Conservation (phyloP, 441 rosid genomes). For the Croton setiger region DNA sequence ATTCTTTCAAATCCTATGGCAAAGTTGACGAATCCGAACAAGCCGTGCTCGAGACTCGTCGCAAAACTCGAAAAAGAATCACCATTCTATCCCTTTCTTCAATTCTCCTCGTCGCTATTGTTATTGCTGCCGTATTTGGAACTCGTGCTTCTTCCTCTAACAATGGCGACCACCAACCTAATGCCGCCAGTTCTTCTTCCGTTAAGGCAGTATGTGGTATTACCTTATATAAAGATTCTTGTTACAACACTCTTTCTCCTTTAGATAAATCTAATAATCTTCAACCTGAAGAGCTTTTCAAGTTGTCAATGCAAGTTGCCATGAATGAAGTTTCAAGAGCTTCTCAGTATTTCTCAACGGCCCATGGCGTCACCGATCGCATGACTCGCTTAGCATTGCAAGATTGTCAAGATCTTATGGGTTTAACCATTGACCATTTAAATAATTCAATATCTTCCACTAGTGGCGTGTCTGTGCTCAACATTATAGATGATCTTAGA, state of each 20-base stretch:
- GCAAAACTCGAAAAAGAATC: neutral
- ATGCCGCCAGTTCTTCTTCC: neutral
- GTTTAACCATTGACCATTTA: neutral
- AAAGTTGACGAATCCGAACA: neutral
- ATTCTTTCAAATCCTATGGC: neutral
- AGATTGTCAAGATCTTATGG: neutral
- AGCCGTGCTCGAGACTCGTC: neutral
- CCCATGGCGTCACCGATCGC: neutral
- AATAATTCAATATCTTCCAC: neutral
- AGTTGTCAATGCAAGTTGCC: neutral
- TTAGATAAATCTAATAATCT: neutral
- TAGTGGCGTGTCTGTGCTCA: neutral
- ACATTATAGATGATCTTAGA: neutral
- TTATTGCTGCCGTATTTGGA: neutral
- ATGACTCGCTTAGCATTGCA: neutral
- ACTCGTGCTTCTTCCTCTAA: neutral
- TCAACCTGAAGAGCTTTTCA: slow-evolving; percentile 7
- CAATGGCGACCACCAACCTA: neutral
- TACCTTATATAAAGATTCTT: neutral
- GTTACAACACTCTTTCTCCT: neutral
- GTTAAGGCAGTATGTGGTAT: neutral
- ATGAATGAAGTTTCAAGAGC: neutral
- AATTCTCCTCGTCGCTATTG: neutral
- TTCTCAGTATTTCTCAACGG: neutral
- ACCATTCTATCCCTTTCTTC: neutral